A percentile compares a stretch with the other conserved stretches of the same genome.
Conservation (phyloP, 148 eudicot species). For the Beta vulgaris region DNA sequence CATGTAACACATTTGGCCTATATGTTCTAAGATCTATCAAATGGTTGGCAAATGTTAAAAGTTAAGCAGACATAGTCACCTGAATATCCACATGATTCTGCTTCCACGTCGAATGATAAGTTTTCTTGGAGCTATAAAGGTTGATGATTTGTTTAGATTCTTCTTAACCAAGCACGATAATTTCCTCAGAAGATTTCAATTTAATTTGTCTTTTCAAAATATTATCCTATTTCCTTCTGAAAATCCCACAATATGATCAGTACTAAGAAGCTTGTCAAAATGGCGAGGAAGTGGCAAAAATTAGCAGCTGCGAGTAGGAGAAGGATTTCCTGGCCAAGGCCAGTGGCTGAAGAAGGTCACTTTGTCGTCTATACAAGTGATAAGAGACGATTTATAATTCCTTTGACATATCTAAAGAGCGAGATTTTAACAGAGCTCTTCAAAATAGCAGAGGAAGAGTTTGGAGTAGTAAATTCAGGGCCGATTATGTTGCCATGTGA, state of each 20-base stretch:
- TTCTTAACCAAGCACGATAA: too few relatives aligned
- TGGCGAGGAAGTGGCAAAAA: conserved; percentile 41
- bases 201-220: too few relatives aligned
- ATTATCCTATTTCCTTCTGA: too few relatives aligned
- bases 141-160: too few relatives aligned
- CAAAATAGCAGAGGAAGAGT: conserved; percentile 41
- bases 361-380: conserved; percentile 18
- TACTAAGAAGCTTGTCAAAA: conserved; percentile 36
- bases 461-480: conserved; percentile 35
- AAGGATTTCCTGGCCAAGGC: conserved; percentile 11
- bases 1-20: background rate
- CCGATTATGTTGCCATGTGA: conserved; percentile 46
- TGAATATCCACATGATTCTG: conserved; percentile 1
- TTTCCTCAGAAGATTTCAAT: too few relatives aligned
- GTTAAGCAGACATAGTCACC: background rate
- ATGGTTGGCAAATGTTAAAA: background rate
- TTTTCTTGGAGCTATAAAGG: background rate
- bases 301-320: conserved; percentile 27
- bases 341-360: conserved; percentile 5
- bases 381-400: background rate
- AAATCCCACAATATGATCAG: conserved; percentile 41
- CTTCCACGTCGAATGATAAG: too few relatives aligned
- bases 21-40: background rate
- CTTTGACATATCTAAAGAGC: conserved; percentile 14
- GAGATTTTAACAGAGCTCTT: conserved; percentile 35